phyloP scores from a whole-genome alignment of 2,329 filamentous ascomycete species.

The Aspergillus sclerotialis region DNA sequence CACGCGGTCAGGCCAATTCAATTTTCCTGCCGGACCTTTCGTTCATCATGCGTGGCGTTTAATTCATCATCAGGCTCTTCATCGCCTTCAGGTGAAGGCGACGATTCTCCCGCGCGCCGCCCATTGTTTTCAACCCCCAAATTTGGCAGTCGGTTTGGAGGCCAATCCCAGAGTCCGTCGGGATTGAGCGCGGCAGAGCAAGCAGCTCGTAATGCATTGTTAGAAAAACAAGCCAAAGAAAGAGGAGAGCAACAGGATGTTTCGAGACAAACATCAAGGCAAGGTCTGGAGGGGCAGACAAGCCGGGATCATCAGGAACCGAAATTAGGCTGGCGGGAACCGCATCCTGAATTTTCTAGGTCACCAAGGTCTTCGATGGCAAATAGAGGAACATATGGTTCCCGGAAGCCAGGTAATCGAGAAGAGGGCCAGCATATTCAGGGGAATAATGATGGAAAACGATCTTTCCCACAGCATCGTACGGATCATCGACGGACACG shows the following conservation, averaged over 20 bases:
- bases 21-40: slow-evolving; percentile 27
- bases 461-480: too few relatives aligned
- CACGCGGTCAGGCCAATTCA: slow-evolving; percentile 22
- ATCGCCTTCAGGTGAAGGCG: slow-evolving; percentile 12
- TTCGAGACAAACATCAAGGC: neutral
- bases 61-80: slow-evolving; percentile 25
- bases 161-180: slow-evolving; percentile 11
- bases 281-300: too few relatives aligned
- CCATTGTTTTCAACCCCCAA: slow-evolving; percentile 14
- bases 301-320: too few relatives aligned
- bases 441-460: too few relatives aligned
- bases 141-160: slow-evolving; percentile 20
- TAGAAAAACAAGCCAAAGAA: slow-evolving; percentile 7
- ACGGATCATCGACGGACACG: too few relatives aligned
- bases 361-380: too few relatives aligned
- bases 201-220: slow-evolving; percentile 22
- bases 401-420: too few relatives aligned
- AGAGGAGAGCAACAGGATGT: slow-evolving; percentile 1
- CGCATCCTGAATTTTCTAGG: too few relatives aligned
- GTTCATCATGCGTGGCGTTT: slow-evolving; percentile 18
- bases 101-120: slow-evolving; percentile 10
- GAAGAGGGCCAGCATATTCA: too few relatives aligned
- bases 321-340: too few relatives aligned
- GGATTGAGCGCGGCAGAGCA: slow-evolving; percentile 26
- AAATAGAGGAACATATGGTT: too few relatives aligned